Conservation (phyloP, 2,329 filamentous ascomycete genomes). For the Rhynchosporium secalis region DNA sequence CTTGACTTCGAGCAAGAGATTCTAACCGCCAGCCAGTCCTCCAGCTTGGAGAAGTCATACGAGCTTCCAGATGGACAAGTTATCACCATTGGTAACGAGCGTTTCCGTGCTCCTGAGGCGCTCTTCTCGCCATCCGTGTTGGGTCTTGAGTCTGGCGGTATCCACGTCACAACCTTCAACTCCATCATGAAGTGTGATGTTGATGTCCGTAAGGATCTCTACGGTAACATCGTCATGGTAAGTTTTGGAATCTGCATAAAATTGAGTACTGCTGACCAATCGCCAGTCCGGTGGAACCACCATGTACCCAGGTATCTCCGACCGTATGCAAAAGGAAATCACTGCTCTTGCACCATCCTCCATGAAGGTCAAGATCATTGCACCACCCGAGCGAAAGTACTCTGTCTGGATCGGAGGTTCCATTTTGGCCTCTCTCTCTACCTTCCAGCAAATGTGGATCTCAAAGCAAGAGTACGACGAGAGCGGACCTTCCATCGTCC, state of each 20-base stretch:
- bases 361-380: slow-evolving; percentile 99
- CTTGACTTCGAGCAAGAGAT: slow-evolving; percentile 99
- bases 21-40: slow-evolving; percentile 98
- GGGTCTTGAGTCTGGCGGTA: slow-evolving; percentile 97
- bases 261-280: slow-evolving; percentile 24
- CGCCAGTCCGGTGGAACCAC: slow-evolving; percentile 97
- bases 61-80: slow-evolving; percentile 99
- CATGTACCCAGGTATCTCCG: slow-evolving; percentile 99
- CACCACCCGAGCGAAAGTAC: slow-evolving; percentile 99
- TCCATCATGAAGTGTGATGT: slow-evolving; percentile 99
- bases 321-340: slow-evolving; percentile 99
- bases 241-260: slow-evolving; percentile 44
- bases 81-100: slow-evolving; percentile 99
- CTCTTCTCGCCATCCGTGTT: slow-evolving; percentile 99
- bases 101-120: slow-evolving; percentile 99
- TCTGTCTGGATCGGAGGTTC: slow-evolving; percentile 99
- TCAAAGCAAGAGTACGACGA: slow-evolving; percentile 99
- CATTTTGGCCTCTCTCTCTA: slow-evolving; percentile 98
- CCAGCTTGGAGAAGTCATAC: slow-evolving; percentile 99
- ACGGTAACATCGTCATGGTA: slow-evolving; percentile 99
- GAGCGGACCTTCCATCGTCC: slow-evolving; percentile 97
- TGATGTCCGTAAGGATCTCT: slow-evolving; percentile 99
- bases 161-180: slow-evolving; percentile 99
- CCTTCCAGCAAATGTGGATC: slow-evolving; percentile 99
- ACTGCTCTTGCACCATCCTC: slow-evolving; percentile 97